These are phyloP conservation scores for Capillidium rhysosporum DNA, from an alignment of 371 early-diverging fungal species.

Conservation along the genomic window DNA sequence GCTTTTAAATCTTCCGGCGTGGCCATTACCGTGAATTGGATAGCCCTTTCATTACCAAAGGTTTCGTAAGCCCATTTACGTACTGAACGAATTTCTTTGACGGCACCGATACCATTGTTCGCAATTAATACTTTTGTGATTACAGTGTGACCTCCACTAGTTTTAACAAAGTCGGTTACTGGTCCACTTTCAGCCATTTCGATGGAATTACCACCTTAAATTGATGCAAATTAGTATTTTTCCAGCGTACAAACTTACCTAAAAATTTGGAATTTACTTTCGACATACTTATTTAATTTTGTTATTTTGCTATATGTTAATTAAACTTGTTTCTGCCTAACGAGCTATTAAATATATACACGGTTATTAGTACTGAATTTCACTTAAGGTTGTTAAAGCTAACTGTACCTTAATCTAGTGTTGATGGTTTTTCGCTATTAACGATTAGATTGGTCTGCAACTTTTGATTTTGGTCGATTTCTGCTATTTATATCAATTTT, in stretches of 20 bases:
- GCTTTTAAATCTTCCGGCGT: conserved; percentile 93
- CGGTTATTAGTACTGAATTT: too few relatives aligned
- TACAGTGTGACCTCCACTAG: conserved; percentile 66
- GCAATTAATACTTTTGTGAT: conserved; percentile 86
- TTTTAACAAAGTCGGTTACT: conserved; percentile 53
- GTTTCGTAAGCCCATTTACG: conserved; percentile 96
- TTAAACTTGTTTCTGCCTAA: too few relatives aligned
- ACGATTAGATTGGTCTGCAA: too few relatives aligned
- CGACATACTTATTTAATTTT: too few relatives aligned
- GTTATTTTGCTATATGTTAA: too few relatives aligned
- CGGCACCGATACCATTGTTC: conserved; percentile 99
- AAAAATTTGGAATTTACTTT: background rate
- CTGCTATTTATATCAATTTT: too few relatives aligned
- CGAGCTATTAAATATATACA: too few relatives aligned
- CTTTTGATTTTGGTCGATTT: too few relatives aligned
- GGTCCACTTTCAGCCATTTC: conserved; percentile 27
- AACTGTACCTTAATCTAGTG: too few relatives aligned
- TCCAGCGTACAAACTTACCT: background rate
- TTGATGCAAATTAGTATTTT: background rate
- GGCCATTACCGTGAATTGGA: conserved; percentile 97
- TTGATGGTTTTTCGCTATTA: too few relatives aligned
- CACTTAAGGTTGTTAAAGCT: too few relatives aligned
- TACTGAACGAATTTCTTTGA: conserved; percentile 95
- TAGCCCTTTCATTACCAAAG: conserved; percentile 88
- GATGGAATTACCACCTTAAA: conserved; percentile 35